These are phyloP conservation scores for Xerocomus subilludens DNA, from an alignment of 1,284 basidiomycete species.

Conservation along the genomic window DNA sequence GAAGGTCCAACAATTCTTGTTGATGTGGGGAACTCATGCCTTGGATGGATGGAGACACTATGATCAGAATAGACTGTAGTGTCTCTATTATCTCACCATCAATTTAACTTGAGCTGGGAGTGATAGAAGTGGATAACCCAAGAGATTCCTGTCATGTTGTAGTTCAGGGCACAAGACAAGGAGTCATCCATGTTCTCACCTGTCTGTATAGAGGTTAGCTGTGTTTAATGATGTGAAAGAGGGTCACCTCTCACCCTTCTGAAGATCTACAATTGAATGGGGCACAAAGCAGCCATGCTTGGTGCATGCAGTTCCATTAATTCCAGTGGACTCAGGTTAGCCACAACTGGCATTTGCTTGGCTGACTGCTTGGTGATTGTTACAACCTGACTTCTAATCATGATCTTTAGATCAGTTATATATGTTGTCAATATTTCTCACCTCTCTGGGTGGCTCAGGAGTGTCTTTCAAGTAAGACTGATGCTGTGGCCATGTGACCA, in stretches of 20 bases:
- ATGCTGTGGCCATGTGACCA: neutral
- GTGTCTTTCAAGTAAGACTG: neutral
- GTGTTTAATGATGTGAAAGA: no score
- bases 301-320: conserved; percentile 5
- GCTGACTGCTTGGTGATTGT: conserved; percentile 28
- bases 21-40: no score
- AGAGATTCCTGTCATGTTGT: neutral
- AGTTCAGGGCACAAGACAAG: neutral
- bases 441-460: no score
- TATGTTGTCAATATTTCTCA: no score
- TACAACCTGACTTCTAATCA: neutral
- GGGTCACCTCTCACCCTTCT: neutral
- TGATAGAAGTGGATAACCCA: neutral
- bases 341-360: conserved; percentile 7
- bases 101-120: no score
- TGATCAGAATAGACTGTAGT: no score
- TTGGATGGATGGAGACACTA: no score
- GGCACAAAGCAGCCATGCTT: conserved; percentile 21
- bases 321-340: conserved; percentile 25
- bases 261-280: neutral
- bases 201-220: no score
- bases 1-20: no score
- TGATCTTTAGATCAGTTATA: no score
- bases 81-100: no score
- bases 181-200: conserved; percentile 12